Evolutionary conservation across 2,329 filamentous ascomycete species (phyloP), one percentile per base, ranked within the genome.

Genomic region (Coleophoma cylindrospora): DNA sequence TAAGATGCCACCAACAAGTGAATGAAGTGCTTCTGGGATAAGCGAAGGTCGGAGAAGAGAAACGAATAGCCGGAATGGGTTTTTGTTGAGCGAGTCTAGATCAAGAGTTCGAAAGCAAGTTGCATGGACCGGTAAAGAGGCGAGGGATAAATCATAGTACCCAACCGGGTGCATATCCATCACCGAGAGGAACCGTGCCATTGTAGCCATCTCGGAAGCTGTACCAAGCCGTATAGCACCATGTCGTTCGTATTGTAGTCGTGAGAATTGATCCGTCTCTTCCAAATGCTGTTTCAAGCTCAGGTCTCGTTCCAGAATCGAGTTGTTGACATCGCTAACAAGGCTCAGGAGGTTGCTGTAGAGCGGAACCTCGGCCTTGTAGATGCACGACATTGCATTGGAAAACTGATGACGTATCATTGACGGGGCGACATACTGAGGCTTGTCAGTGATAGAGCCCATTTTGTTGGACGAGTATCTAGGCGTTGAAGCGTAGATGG

Each of bases 151-250:
- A 48, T 80, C 74, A 52, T 79, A 79, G 56, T 79, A 78, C 0
- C 74, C 75, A 0, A 79, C 74, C 0, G 76, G 67, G 19, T 70
- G 57, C 69, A 79, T 72, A 5, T 71, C 74, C 50, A 79, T 61
- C 2, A 77, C 50, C 0, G 65, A 63, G 50, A 79, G 77, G 27
- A 79, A 57, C 9, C 73, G 68, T 1, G 64, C 50, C 40, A 76
- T 68, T 1, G 65, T 72, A 4, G 58, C 55, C 11, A 78, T 60
- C 53, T 79, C 75, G 10, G 68, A 49, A 0, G 66, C 45, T 0
- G 70, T 76, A 3, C 75, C 74, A 0, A 78, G 66, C 0, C 75
- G 67, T 37, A 79, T 75, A 2, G 75, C 75, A 2, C 74, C 75
- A 43, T 78, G 74, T 38, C 67, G 54, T 53, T 70, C 68, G 1